Base-by-base conservation (phyloP, 768 basidiomycete species). In the Suillus subalutaceus region DNA sequence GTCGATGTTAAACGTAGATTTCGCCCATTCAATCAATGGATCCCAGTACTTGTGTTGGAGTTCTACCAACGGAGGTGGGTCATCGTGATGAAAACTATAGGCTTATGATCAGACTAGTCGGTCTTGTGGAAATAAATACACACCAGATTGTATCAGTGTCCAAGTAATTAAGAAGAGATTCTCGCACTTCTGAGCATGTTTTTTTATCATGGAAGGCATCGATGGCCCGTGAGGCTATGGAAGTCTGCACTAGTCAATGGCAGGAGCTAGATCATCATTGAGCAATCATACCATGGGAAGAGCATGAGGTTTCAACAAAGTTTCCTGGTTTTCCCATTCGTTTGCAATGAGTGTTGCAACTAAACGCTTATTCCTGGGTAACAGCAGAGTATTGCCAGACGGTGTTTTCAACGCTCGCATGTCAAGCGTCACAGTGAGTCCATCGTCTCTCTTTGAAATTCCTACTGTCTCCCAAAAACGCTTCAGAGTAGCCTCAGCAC, bases 241-340 rank as follows among this genome's bases (percentile, higher is more conserved):
- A 96, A 0, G 97, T 99, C 97, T 98, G 70, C 26, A 65, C 43
- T 37, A 44, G 62, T 65, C 55, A 69, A 69, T 65, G 64, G 57
- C 9, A 66, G 53, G 38, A 43, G 8, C n/a, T 44, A 56, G 62
- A 38, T n/a, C 55, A 65, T 23, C 7, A n/a, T 52, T 55, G 32
- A 57, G 15, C 62, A 56, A 20, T 69, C 82, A 63, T 74, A 97
- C 97, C 86, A 97, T 87, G 18, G 97, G 96, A 32, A 99, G 79
- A 1, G 95, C 91, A 76, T 97, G 93, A 32, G 91, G 91, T 77
- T 96, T 98, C 68, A 98, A 74, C 1, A 96, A 72, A 6, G 82
- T 89, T 65, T 88, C 88, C 78, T 98, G 97, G 72, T 90, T 92
- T 72, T 99, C 96, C 97, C 97, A 99, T 80, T 99, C 97, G 64